Percentiles rank a stretch among this genome's conserved stretches.
phyloP scores from a whole-genome alignment of 768 basidiomycete species.

The Russula compacta region DNA sequence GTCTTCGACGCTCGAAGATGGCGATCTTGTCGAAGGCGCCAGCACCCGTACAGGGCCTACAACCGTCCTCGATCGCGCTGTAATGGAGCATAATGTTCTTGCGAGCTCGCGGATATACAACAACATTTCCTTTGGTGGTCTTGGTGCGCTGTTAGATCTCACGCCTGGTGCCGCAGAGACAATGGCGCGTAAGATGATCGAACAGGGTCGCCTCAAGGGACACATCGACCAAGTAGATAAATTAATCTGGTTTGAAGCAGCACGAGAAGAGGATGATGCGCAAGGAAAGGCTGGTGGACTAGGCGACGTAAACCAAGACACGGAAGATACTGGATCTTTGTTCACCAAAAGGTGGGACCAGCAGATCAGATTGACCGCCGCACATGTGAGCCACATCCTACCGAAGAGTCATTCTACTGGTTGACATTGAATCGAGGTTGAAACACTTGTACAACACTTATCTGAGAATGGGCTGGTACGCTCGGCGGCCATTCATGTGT shows the following conservation, averaged over 20 bases:
- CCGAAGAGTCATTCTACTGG: slow-evolving; percentile 1
- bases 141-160: slow-evolving; percentile 83
- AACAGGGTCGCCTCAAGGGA: slow-evolving; percentile 88
- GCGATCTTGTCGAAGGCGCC: slow-evolving; percentile 41
- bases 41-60: slow-evolving; percentile 86
- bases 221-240: slow-evolving; percentile 94
- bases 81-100: slow-evolving; percentile 97
- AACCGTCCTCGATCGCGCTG: slow-evolving; percentile 92
- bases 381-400: slow-evolving; percentile 49
- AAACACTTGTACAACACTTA: slow-evolving; percentile 78
- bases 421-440: slow-evolving; percentile 43
- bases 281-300: slow-evolving; percentile 92
- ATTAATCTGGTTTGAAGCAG: slow-evolving; percentile 87
- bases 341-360: slow-evolving; percentile 96
- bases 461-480: slow-evolving; percentile 61
- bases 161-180: slow-evolving; percentile 91
- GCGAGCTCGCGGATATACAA: slow-evolving; percentile 96
- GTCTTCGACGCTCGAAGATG: slow-evolving; percentile 55
- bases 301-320: slow-evolving; percentile 78
- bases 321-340: slow-evolving; percentile 79
- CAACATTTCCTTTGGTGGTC: slow-evolving; percentile 92
- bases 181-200: slow-evolving; percentile 98
- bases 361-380: slow-evolving; percentile 81
- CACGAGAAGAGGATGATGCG: slow-evolving; percentile 80
- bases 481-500: slow-evolving; percentile 23